A percentile compares a stretch with the other conserved stretches of the same genome.
Conservation (phyloP, 163 green algal genomes). For the Chloroidium sp. region DNA sequence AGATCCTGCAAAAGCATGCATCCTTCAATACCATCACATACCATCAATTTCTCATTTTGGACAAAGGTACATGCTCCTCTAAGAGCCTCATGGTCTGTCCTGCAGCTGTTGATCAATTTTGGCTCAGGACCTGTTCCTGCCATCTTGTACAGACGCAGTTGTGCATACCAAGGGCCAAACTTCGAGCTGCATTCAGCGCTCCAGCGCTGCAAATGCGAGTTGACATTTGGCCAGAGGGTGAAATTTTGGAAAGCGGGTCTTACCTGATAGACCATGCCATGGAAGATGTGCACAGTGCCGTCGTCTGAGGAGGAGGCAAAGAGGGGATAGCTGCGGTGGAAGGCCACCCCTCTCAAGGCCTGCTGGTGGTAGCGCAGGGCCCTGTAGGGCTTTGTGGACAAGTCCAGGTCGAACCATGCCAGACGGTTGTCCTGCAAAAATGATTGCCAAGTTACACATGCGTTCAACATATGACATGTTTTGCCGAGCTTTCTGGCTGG, state of each 20-base stretch:
- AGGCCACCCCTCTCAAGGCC: slow-evolving; percentile 63
- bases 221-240: too few relatives aligned
- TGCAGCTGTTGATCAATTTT: neutral
- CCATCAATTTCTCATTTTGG: too few relatives aligned
- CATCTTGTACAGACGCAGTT: too few relatives aligned
- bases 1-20: slow-evolving; percentile 51
- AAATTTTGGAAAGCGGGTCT: neutral
- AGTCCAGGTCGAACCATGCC: slow-evolving; percentile 89
- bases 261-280: slow-evolving; percentile 79
- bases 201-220: too few relatives aligned
- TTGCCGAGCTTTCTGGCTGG: neutral
- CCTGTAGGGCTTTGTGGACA: slow-evolving; percentile 87
- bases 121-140: too few relatives aligned
- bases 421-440: slow-evolving; percentile 32
- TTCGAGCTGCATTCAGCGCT: too few relatives aligned
- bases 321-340: slow-evolving; percentile 85
- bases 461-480: neutral
- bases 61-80: too few relatives aligned
- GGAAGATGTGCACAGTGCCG: slow-evolving; percentile 75
- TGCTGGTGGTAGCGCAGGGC: slow-evolving; percentile 71
- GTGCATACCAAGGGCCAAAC: too few relatives aligned
- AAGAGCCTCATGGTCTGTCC: neutral
- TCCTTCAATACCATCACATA: neutral
- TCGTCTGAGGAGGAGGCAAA: slow-evolving; percentile 90
- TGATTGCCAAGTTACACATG: neutral